Conservation (phyloP, 495 filamentous ascomycete species). For the Staphylotrichum tortipilum region DNA sequence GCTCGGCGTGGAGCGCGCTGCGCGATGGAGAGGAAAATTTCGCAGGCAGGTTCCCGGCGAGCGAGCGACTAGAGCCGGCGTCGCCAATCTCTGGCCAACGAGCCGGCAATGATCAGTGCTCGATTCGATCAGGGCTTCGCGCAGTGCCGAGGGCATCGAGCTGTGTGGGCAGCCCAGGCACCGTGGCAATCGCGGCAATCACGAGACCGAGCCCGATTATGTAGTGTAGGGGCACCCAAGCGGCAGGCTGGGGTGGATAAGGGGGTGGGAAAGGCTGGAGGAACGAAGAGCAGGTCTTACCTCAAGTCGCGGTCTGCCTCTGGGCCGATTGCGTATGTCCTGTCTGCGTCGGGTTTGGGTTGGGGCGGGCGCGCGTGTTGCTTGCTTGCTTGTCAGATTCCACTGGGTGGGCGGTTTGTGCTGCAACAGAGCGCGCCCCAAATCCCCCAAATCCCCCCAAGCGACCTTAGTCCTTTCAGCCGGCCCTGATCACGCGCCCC, state of each 20-base stretch:
- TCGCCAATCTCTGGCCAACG: conserved; percentile 14
- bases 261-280: conserved; percentile 24
- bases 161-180: conserved; percentile 12
- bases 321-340: conserved; percentile 23
- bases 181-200: conserved; percentile 19
- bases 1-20: conserved; percentile 19
- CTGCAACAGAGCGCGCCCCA: conserved; percentile 20
- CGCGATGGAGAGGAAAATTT: conserved; percentile 32
- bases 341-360: no score
- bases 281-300: conserved; percentile 32
- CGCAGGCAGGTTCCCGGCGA: conserved; percentile 19
- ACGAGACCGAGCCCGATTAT: conserved; percentile 29
- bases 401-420: conserved; percentile 20
- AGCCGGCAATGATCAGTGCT: conserved; percentile 9
- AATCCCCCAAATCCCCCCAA: no score
- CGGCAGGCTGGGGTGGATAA: conserved; percentile 26
- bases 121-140: no score
- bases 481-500: conserved; percentile 14
- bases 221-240: conserved; percentile 17
- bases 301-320: no score
- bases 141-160: conserved; percentile 18
- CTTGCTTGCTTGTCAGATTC: conserved; percentile 29
- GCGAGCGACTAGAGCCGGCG: no score
- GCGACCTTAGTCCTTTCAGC: conserved; percentile 24
- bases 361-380: conserved; percentile 20